Conservation (phyloP, 306 rosid genomes). For the Cotoneaster glaucophyllus region DNA sequence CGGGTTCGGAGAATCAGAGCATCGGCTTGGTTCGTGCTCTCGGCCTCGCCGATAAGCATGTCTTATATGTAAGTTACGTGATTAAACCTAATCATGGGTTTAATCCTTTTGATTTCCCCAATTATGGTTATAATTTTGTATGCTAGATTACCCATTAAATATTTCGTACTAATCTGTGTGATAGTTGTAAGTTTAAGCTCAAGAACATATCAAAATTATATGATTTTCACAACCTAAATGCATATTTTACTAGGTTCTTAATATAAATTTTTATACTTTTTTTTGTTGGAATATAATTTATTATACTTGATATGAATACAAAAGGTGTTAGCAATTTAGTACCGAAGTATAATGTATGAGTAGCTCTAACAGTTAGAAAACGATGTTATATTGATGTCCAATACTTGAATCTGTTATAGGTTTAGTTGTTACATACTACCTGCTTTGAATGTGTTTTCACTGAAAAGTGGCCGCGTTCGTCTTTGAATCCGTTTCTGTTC, state of each 20-base stretch:
- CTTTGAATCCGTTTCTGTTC: too few species aligned
- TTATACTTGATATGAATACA: neutral
- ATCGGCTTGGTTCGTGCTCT: constrained; percentile 86
- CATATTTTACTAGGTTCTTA: neutral
- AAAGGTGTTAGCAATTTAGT: neutral
- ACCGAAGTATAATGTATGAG: neutral
- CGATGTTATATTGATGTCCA: neutral
- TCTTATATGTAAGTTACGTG: constrained; percentile 46
- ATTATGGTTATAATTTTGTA: neutral
- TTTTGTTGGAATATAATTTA: neutral
- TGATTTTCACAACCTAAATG: neutral
- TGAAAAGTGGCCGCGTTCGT: neutral
- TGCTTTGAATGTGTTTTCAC: neutral
- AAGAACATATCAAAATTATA: neutral
- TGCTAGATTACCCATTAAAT: neutral
- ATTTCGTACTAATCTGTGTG: neutral
- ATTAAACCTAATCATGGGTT: neutral
- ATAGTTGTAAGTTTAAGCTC: neutral
- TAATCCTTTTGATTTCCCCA: neutral
- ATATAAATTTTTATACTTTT: neutral
- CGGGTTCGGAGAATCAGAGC: constrained; percentile 79
- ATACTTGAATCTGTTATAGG: neutral
- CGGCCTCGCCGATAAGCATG: constrained; percentile 67
- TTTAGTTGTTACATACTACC: neutral
- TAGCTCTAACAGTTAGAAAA: neutral